These are phyloP conservation scores for Pseudotsuga menziesii DNA, from an alignment of 75 land plant genomes.

Conservation along the genomic window DNA sequence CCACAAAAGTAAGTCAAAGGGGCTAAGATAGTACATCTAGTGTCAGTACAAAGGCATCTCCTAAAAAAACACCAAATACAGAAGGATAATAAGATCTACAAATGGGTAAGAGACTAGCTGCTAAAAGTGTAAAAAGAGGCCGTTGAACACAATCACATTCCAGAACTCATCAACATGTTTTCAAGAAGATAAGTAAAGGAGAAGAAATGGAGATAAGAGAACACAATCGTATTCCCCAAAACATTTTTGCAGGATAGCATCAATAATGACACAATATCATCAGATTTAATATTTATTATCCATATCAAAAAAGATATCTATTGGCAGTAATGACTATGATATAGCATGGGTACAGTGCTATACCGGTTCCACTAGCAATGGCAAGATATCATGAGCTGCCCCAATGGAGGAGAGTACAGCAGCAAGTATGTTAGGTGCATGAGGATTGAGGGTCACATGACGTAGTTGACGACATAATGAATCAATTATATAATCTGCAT, in stretches of 20 bases:
- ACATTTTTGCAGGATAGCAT: not conserved
- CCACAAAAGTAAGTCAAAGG: too few species aligned
- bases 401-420: constrained; percentile 84
- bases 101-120: too few species aligned
- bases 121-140: too few species aligned
- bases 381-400: constrained; percentile 75
- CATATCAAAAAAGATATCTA: not conserved
- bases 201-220: not conserved
- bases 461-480: constrained; percentile 86
- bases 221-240: not conserved
- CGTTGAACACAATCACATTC: too few species aligned
- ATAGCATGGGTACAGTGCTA: not conserved
- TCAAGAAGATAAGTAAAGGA: too few species aligned
- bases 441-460: constrained; percentile 79
- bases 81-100: too few species aligned
- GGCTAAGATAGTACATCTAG: too few species aligned
- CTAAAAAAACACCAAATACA: too few species aligned
- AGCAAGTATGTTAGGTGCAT: constrained; percentile 76
- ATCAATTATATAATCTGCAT: constrained; percentile 89
- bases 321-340: not conserved
- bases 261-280: not conserved
- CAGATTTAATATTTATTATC: not conserved
- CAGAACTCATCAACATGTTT: too few species aligned
- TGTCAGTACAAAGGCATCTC: too few species aligned
- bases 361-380: constrained; percentile 96